Percentiles rank a stretch among this genome's conserved stretches.
Conservation (phyloP, 2,329 filamentous ascomycete species). For the Fusarium heterosporum region DNA sequence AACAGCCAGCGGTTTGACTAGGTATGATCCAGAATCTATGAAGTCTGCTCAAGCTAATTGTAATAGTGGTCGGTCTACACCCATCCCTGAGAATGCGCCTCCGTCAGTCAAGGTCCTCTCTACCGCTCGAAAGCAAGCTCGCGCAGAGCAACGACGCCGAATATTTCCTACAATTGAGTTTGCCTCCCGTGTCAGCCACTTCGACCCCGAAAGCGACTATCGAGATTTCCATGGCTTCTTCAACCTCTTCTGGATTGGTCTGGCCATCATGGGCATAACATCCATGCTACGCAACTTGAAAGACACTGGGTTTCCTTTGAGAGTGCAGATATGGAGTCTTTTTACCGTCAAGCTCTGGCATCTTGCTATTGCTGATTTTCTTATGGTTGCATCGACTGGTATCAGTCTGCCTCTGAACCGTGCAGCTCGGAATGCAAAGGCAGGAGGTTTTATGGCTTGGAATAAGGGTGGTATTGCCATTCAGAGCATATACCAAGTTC, state of each 20-base stretch:
- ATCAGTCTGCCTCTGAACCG: conserved; percentile 80
- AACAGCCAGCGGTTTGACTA: conserved; percentile 57
- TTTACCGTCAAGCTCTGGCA: conserved; percentile 92
- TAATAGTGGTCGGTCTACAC: conserved; percentile 83
- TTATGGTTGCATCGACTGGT: conserved; percentile 84
- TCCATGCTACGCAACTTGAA: conserved; percentile 93
- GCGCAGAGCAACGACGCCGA: conserved; percentile 82
- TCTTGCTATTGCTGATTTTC: conserved; percentile 81
- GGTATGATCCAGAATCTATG: conserved; percentile 49
- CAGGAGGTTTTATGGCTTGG: conserved; percentile 75
- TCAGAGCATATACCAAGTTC: conserved; percentile 83
- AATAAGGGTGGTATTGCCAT: conserved; percentile 79
- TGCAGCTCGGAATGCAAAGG: conserved; percentile 66
- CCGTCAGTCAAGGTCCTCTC: conserved; percentile 90
- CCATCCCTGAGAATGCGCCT: conserved; percentile 88
- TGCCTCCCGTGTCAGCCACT: conserved; percentile 90
- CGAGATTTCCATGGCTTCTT: conserved; percentile 98
- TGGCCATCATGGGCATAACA: conserved; percentile 97
- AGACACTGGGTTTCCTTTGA: conserved; percentile 88
- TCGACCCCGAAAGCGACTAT: conserved; percentile 92
- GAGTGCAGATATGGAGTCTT: conserved; percentile 86
- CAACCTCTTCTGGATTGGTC: conserved; percentile 95
- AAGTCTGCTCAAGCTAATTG: conserved; percentile 12
- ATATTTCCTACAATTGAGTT: conserved; percentile 96
- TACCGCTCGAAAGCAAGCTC: conserved; percentile 83